phyloP scores from a whole-genome alignment of 352 stramenopile species.

The Phytophthora multivora region DNA sequence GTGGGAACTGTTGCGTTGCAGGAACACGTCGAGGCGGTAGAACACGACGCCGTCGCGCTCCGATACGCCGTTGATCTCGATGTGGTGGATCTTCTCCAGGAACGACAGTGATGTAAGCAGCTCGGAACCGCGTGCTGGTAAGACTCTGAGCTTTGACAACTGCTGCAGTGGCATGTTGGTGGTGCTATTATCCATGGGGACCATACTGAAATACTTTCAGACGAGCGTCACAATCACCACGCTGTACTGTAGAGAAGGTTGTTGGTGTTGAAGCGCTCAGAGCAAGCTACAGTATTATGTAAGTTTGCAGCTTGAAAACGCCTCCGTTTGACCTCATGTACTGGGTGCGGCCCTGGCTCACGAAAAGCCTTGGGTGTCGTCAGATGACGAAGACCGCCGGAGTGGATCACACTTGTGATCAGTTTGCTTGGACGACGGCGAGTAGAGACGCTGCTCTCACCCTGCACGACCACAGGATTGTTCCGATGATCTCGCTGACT shows the following conservation, averaged over 20 bases:
- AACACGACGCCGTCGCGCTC: conserved; percentile 46
- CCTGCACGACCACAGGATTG: conserved; percentile 22
- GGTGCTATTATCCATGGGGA: background rate
- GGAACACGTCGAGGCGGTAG: conserved; percentile 57
- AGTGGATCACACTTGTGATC: conserved; percentile 9
- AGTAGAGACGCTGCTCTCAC: conserved; percentile 17
- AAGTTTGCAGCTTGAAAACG: too few species aligned
- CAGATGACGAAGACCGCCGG: conserved; percentile 22
- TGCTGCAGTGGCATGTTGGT: conserved; percentile 8
- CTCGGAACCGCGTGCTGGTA: conserved; percentile 24
- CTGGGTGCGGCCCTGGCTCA: conserved; percentile 22
- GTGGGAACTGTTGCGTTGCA: conserved; percentile 48
- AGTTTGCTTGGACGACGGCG: conserved; percentile 21
- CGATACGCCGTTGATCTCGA: conserved; percentile 43
- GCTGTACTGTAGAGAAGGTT: too few species aligned
- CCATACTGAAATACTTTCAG: too few species aligned
- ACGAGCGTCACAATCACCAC: too few species aligned
- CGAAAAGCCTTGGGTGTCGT: conserved; percentile 22
- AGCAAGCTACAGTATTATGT: too few species aligned
- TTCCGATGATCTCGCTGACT: conserved; percentile 29
- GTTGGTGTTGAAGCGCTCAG: background rate
- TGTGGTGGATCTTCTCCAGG: conserved; percentile 41
- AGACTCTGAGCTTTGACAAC: conserved; percentile 24
- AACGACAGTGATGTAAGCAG: conserved; percentile 21
- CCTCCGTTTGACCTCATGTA: too few species aligned